phyloP scores from a whole-genome alignment of 2,329 filamentous ascomycete genomes.

The Ophiostoma ulmi region DNA sequence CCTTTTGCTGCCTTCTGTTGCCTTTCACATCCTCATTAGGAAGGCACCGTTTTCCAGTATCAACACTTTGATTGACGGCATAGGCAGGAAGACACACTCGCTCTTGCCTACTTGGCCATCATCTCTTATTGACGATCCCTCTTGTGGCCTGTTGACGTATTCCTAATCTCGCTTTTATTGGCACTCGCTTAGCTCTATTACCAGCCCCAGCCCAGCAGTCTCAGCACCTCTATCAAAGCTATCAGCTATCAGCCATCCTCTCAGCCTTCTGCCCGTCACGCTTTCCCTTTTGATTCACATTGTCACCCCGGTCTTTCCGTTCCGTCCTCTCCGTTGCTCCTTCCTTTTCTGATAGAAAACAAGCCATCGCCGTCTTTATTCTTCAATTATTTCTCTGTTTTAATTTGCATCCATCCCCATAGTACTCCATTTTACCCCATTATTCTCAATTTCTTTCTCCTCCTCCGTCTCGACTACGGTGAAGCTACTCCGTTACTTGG shows the following conservation, averaged over 20 bases:
- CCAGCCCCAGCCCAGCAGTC: background rate
- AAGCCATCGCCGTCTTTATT: background rate
- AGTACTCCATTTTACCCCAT: background rate
- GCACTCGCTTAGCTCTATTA: background rate
- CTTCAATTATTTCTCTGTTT: background rate
- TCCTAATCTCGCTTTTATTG: conserved; percentile 9
- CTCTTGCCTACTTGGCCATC: background rate
- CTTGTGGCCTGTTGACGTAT: background rate
- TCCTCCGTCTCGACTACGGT: conserved; percentile 9
- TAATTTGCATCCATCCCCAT: background rate
- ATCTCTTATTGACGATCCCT: background rate
- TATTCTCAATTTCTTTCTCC: background rate
- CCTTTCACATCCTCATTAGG: background rate
- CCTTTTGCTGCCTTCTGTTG: background rate
- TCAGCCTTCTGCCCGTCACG: conserved; percentile 5
- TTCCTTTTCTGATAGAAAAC: background rate
- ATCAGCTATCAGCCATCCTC: background rate
- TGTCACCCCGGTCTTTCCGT: conserved; percentile 20
- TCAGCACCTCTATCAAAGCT: background rate
- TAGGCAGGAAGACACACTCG: background rate
- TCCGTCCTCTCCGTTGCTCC: conserved; percentile 19
- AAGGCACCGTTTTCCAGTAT: background rate
- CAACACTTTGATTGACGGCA: background rate
- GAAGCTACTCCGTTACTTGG: background rate
- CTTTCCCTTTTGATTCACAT: background rate